phyloP scores from a whole-genome alignment of 345 rosid genomes.

The Linum lewisii region DNA sequence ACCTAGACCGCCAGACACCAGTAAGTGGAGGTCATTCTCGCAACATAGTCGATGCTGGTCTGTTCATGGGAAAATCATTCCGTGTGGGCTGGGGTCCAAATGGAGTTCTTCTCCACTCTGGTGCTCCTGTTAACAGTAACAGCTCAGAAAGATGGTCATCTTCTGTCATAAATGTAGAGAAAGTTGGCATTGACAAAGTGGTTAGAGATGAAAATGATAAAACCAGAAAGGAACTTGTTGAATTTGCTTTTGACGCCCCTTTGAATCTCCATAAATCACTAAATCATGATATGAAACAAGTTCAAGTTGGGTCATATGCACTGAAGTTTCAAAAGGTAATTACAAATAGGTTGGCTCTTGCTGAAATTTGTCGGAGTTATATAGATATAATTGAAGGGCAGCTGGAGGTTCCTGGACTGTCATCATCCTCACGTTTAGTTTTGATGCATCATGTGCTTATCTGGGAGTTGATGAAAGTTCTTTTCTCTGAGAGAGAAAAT shows the following conservation, averaged over 20 bases:
- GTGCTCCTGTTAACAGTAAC: constrained; percentile 43
- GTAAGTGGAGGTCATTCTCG: constrained; percentile 53
- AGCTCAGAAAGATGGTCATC: constrained; percentile 45
- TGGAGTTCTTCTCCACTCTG: constrained; percentile 85
- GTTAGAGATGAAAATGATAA: constrained; percentile 57
- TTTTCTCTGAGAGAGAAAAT: constrained; percentile 66
- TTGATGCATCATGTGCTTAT: constrained; percentile 88
- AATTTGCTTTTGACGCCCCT: constrained; percentile 62
- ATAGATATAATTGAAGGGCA: constrained; percentile 70
- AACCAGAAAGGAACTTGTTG: constrained; percentile 61
- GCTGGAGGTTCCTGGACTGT: constrained; percentile 62
- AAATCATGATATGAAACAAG: constrained; percentile 45
- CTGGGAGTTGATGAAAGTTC: constrained; percentile 94
- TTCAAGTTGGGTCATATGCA: constrained; percentile 55
- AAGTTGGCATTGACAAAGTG: constrained; percentile 78
- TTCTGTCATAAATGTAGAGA: constrained; percentile 68
- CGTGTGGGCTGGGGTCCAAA: constrained; percentile 99
- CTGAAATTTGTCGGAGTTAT: constrained; percentile 72
- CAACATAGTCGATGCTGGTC: constrained; percentile 84
- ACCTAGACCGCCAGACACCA: constrained; percentile 56
- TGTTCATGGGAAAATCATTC: constrained; percentile 94
- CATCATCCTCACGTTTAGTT: constrained; percentile 57
- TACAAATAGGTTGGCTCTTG: constrained; percentile 46
- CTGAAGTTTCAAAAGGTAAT: constrained; percentile 66
- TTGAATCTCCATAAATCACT: constrained; percentile 64